These are phyloP conservation scores for Mariannaea elegans DNA, from an alignment of 2,329 filamentous ascomycete genomes.

Conservation along the genomic window DNA sequence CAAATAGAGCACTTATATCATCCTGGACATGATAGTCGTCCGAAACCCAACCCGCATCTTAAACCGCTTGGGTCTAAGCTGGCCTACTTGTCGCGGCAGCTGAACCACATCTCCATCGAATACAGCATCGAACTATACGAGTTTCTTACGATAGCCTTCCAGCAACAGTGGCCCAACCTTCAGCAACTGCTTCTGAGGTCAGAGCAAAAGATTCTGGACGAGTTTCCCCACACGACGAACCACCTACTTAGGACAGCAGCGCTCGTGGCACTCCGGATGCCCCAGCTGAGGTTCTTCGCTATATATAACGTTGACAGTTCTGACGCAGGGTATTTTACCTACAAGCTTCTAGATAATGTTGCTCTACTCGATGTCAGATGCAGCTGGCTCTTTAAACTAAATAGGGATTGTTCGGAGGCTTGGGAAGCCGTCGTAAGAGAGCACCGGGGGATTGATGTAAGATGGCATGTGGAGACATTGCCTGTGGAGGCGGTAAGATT, in stretches of 20 bases:
- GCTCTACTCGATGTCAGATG: not conserved
- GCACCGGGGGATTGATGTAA: no score
- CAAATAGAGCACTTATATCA: not conserved
- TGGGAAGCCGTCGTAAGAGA: slow-evolving; percentile 13
- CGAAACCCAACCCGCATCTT: no score
- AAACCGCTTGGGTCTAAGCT: no score
- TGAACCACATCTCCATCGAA: not conserved
- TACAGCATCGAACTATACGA: slow-evolving; percentile 4
- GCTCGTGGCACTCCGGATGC: not conserved
- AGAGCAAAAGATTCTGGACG: not conserved
- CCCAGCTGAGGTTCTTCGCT: not conserved
- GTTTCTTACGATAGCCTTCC: slow-evolving; percentile 3
- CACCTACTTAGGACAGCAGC: not conserved
- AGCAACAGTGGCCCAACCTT: not conserved
- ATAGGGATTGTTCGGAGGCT: not conserved
- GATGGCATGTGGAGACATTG: no score
- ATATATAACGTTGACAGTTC: not conserved
- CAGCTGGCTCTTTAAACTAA: not conserved
- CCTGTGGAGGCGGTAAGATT: no score
- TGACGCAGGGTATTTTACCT: not conserved
- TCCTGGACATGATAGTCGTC: no score
- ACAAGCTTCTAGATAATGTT: not conserved
- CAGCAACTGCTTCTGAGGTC: slow-evolving; percentile 2
- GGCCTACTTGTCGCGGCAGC: not conserved
- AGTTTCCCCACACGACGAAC: not conserved